phyloP scores from a whole-genome alignment of 441 rosid species.

The Corymbia citriodora region DNA sequence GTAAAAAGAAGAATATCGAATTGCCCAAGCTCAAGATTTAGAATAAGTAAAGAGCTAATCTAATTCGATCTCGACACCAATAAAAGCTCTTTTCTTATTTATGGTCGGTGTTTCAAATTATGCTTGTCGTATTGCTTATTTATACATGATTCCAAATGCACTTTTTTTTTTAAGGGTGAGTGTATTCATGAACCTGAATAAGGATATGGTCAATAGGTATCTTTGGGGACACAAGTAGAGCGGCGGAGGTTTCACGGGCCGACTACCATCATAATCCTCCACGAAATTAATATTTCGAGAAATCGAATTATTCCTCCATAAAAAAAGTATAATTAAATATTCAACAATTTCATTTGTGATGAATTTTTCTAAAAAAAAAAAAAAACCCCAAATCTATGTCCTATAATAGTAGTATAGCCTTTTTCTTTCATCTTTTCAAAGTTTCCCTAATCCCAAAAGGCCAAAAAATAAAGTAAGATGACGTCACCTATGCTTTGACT shows the following conservation, averaged over 20 bases:
- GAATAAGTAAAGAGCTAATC: neutral
- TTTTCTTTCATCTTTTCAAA: neutral
- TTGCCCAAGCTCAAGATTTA: neutral
- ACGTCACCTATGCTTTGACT: conserved; percentile 53
- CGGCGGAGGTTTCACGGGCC: neutral
- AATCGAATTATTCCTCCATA: neutral
- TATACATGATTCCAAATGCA: too few species aligned
- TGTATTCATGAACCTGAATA: neutral
- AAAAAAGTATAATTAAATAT: neutral
- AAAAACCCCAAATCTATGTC: neutral
- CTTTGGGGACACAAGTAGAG: neutral
- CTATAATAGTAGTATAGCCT: neutral
- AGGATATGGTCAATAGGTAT: neutral
- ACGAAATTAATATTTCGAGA: neutral
- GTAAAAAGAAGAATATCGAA: neutral
- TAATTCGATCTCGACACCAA: neutral
- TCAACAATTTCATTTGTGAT: neutral
- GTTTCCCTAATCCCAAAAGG: neutral
- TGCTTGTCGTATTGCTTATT: neutral
- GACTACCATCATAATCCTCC: neutral
- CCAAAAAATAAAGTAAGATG: conserved; percentile 3
- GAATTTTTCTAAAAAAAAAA: neutral
- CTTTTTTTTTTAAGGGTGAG: neutral
- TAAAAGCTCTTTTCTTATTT: neutral
- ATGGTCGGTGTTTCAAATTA: neutral